Conservation (phyloP, 768 basidiomycete species). For the Cubamyces sp. region DNA sequence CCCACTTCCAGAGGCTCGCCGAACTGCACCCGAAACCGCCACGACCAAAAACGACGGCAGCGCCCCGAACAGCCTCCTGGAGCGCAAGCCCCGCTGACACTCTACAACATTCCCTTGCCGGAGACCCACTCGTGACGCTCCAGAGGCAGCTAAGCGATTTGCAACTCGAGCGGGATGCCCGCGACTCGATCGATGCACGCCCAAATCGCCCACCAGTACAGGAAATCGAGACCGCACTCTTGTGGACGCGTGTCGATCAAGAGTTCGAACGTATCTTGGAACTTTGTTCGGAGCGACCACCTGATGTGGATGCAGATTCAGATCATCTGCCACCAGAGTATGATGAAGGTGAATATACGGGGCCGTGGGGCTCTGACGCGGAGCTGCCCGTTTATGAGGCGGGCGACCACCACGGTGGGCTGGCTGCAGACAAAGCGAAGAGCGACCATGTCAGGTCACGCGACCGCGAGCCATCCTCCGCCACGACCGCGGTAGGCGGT, state of each 20-base stretch:
- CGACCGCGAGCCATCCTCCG: constrained; percentile 1
- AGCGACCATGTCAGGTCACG: background rate
- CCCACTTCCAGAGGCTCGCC: constrained; percentile 63
- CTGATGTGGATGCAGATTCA: constrained; percentile 1
- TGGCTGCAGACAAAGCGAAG: constrained; percentile 22
- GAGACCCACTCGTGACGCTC: constrained; percentile 61
- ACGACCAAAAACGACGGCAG: background rate
- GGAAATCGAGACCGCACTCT: constrained; percentile 60
- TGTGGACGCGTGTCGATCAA: constrained; percentile 78
- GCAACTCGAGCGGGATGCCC: constrained; percentile 58
- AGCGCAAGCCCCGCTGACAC: constrained; percentile 22
- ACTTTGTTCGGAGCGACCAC: constrained; percentile 61
- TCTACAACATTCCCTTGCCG: constrained; percentile 8
- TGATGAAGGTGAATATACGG: constrained; percentile 32
- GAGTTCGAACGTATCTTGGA: constrained; percentile 70
- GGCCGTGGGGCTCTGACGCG: constrained; percentile 11
- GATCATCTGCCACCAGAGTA: constrained; percentile 37
- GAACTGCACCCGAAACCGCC: constrained; percentile 17
- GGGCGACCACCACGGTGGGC: constrained; percentile 12
- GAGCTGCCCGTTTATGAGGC: constrained; percentile 38
- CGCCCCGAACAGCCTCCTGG: constrained; percentile 35
- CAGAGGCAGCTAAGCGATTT: constrained; percentile 70
- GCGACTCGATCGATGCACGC: constrained; percentile 31
- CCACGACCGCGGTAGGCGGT: constrained; percentile 6
- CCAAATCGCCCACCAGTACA: constrained; percentile 47